These are phyloP conservation scores for Metschnikowia similis DNA, from an alignment of 805 yeast genomes.

Conservation along the genomic window DNA sequence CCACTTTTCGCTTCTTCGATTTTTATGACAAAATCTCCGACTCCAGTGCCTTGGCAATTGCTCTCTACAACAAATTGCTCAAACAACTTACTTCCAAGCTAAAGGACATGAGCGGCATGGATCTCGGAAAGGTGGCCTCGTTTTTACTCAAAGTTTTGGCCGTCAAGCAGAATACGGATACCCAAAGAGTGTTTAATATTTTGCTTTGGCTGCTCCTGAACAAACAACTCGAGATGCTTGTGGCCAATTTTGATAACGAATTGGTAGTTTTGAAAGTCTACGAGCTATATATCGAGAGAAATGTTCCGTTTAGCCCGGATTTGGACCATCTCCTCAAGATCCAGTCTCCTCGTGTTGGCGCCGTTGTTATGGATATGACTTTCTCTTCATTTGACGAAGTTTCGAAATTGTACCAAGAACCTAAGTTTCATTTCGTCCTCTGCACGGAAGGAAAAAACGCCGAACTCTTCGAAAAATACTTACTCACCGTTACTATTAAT, in stretches of 20 bases:
- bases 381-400: slow-evolving; percentile 2
- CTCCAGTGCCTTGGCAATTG: slow-evolving; percentile 24
- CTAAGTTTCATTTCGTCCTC: background rate
- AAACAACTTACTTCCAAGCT: slow-evolving; percentile 22
- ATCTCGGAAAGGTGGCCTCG: background rate
- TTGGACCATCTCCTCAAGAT: slow-evolving; percentile 7
- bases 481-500: background rate
- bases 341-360: slow-evolving; percentile 6
- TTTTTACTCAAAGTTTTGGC: background rate
- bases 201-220: slow-evolving; percentile 26
- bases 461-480: background rate
- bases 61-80: slow-evolving; percentile 33
- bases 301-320: slow-evolving; percentile 7
- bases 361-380: slow-evolving; percentile 3
- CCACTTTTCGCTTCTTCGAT: slow-evolving; percentile 1
- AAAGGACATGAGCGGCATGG: background rate
- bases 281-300: slow-evolving; percentile 4
- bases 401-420: background rate
- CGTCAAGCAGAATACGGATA: slow-evolving; percentile 3
- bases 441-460: background rate
- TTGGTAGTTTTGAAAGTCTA: slow-evolving; percentile 5
- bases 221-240: slow-evolving; percentile 14
- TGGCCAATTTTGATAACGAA: slow-evolving; percentile 8
- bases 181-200: slow-evolving; percentile 17
- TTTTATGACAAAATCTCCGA: slow-evolving; percentile 10